Conservation (phyloP, 495 filamentous ascomycete species). For the Opeltia flavorubescens region DNA sequence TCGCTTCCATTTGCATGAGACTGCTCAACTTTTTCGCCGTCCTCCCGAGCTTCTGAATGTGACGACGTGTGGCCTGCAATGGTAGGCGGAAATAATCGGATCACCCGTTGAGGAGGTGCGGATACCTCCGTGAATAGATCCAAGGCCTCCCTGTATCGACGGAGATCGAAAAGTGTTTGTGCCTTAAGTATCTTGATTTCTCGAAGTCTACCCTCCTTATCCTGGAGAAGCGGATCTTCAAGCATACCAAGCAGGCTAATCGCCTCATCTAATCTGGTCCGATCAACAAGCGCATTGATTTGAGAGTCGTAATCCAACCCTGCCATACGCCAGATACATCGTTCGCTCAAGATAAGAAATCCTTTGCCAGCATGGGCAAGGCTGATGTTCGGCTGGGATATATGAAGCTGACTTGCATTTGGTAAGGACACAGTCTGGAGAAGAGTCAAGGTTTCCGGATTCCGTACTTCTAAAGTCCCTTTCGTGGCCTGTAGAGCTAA, state of each 20-base stretch:
- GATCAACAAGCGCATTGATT: conserved; percentile 67
- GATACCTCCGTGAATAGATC: conserved; percentile 82
- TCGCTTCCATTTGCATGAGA: background rate
- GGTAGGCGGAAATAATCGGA: conserved; percentile 66
- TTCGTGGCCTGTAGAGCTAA: conserved; percentile 76
- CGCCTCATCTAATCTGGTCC: conserved; percentile 74
- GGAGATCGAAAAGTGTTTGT: conserved; percentile 63
- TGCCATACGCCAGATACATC: conserved; percentile 89
- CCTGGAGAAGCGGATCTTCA: conserved; percentile 76
- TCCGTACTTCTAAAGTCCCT: conserved; percentile 78
- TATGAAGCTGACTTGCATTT: conserved; percentile 68
- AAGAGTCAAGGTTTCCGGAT: conserved; percentile 77
- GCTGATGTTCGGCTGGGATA: conserved; percentile 86
- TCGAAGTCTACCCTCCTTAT: conserved; percentile 66
- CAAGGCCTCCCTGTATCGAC: conserved; percentile 76
- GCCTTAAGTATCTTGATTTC: conserved; percentile 86
- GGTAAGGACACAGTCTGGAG: conserved; percentile 74
- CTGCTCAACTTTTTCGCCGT: background rate
- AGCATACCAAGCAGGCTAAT: conserved; percentile 79
- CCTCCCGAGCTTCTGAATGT: background rate
- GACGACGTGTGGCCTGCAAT: conserved; percentile 72
- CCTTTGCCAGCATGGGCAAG: conserved; percentile 89
- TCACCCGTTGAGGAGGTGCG: conserved; percentile 78
- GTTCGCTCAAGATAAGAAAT: conserved; percentile 78
- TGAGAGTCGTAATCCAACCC: conserved; percentile 88